Evolutionary conservation across 2,329 filamentous ascomycete genomes (phyloP).

Genomic region (Emericellopsis atlantica): DNA sequence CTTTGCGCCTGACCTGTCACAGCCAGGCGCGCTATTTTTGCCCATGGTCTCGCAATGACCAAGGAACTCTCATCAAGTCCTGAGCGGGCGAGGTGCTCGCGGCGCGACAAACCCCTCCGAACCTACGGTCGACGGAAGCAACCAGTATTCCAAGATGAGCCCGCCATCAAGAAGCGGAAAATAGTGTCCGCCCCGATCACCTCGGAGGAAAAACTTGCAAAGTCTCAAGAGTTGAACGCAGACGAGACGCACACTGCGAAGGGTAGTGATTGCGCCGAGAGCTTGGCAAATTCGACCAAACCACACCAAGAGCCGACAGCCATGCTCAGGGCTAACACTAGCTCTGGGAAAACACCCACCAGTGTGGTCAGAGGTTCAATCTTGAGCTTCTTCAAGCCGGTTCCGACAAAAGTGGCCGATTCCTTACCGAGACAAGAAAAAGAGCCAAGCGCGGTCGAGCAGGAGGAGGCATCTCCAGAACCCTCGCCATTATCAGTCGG

Average conservation of each 20-base stretch:
- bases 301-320: no score
- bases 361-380: constrained; percentile 19
- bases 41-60: constrained; percentile 1
- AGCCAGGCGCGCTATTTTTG: no score
- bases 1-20: no score
- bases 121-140: constrained; percentile 24
- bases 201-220: not conserved
- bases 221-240: not conserved
- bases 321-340: no score
- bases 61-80: no score
- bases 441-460: not conserved
- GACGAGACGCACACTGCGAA: no score
- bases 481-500: not conserved
- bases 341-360: no score
- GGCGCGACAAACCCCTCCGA: constrained; percentile 20
- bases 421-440: not conserved
- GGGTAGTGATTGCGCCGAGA: no score
- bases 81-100: not conserved
- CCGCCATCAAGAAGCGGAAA: constrained; percentile 12
- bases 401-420: constrained; percentile 5
- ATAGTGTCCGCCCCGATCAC: not conserved
- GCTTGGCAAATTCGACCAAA: no score
- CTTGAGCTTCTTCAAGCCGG: constrained; percentile 26
- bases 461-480: not conserved
- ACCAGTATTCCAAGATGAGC: constrained; percentile 11